These are phyloP conservation scores for Aspergillus sclerotialis DNA, from an alignment of 2,329 filamentous ascomycete genomes.

Conservation along the genomic window DNA sequence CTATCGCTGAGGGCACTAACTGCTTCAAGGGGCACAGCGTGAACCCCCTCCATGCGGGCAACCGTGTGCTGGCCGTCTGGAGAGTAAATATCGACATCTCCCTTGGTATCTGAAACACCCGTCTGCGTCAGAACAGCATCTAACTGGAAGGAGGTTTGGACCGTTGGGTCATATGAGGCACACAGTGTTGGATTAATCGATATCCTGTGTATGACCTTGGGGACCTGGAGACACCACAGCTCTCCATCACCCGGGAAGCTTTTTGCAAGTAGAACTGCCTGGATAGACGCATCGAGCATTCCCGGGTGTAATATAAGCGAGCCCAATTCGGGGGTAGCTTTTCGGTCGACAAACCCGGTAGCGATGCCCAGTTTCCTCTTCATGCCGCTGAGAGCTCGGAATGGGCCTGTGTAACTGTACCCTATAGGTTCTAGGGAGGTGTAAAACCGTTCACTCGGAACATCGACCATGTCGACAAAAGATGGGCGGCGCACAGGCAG, in stretches of 20 bases:
- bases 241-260: constrained; percentile 11
- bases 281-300: constrained; percentile 20
- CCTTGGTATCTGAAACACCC: not conserved
- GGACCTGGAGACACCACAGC: constrained; percentile 11
- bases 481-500: not conserved
- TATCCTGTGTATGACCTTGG: constrained; percentile 8
- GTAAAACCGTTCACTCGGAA: not conserved
- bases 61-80: not conserved
- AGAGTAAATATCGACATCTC: not conserved
- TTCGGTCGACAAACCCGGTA: not conserved
- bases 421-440: not conserved
- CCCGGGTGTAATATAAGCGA: constrained; percentile 10
- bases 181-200: constrained; percentile 5
- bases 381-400: not conserved
- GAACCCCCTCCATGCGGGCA: not conserved
- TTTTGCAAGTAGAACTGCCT: constrained; percentile 20
- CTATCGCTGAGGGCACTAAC: not conserved
- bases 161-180: not conserved
- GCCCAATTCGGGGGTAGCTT: not conserved
- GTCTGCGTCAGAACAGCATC: not conserved
- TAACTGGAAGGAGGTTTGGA: not conserved
- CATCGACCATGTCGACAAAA: not conserved
- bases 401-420: not conserved
- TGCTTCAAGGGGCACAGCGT: not conserved
- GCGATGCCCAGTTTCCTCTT: not conserved